These are phyloP conservation scores for Citrullus mucosospermus DNA, from an alignment of 306 rosid genomes.

Conservation along the genomic window DNA sequence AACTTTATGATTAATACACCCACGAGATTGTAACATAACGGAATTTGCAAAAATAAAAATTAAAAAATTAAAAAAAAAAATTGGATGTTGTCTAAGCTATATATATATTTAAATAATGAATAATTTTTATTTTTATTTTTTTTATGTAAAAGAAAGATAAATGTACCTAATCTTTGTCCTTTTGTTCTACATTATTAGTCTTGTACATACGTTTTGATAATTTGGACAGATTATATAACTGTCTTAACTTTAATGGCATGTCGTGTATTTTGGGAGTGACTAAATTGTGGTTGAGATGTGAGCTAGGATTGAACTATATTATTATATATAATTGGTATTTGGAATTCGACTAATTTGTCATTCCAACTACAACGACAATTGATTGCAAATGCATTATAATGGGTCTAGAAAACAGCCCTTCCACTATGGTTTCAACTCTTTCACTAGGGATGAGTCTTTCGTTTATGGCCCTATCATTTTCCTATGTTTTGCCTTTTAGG, in stretches of 20 bases:
- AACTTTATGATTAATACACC: no score
- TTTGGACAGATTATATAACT: not conserved
- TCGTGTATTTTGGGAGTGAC: not conserved
- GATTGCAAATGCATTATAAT: not conserved
- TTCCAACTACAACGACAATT: conserved; percentile 4
- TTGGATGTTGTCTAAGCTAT: no score
- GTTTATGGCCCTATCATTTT: not conserved
- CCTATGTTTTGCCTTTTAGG: not conserved
- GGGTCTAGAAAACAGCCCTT: not conserved
- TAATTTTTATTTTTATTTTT: no score
- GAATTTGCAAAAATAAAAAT: not conserved
- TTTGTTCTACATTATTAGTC: not conserved
- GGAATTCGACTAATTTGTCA: not conserved
- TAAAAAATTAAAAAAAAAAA: no score
- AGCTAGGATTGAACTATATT: not conserved
- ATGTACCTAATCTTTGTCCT: not conserved
- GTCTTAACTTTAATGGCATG: not conserved
- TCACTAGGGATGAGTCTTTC: not conserved
- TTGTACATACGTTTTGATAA: not conserved
- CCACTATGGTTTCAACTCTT: not conserved
- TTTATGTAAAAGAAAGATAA: no score
- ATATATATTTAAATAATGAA: no score
- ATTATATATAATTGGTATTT: not conserved
- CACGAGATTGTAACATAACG: not conserved
- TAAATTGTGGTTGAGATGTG: not conserved